Evolutionary conservation across 2,329 filamentous ascomycete species (phyloP).

Genomic region (Paracamarosporium sp.): DNA sequence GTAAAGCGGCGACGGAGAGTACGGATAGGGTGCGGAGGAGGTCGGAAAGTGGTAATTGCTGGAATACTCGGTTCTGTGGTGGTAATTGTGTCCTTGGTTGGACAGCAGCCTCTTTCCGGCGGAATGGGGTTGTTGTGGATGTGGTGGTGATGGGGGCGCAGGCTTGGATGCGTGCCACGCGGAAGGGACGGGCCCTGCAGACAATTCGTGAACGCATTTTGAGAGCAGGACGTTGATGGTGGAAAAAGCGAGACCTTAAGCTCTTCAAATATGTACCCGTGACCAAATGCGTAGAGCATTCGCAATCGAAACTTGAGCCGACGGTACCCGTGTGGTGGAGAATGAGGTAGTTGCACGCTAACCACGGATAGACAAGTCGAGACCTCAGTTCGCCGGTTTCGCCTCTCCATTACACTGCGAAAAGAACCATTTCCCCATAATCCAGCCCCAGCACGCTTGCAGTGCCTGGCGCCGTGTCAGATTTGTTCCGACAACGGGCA

Average conservation of each 20-base stretch:
- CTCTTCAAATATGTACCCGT: constrained; percentile 6
- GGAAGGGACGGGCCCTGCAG: background rate
- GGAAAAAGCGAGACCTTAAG: background rate
- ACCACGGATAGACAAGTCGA: background rate
- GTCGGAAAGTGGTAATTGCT: constrained; percentile 5
- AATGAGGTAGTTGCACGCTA: background rate
- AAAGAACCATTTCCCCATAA: background rate
- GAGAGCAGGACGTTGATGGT: background rate
- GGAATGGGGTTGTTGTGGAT: background rate
- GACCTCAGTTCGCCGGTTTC: constrained; percentile 2
- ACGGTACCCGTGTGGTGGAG: background rate
- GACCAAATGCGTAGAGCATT: background rate
- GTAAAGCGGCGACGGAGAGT: constrained; percentile 6
- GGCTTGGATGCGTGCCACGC: background rate
- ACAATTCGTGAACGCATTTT: constrained; percentile 1
- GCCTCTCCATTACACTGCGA: background rate
- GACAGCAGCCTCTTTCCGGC: background rate
- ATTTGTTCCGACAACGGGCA: background rate
- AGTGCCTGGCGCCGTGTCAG: background rate
- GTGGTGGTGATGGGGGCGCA: constrained; percentile 1
- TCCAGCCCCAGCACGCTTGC: background rate
- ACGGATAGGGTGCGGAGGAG: constrained; percentile 6
- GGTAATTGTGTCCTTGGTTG: background rate
- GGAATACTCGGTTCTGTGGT: background rate
- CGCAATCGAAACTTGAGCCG: background rate